Evolutionary conservation across 1,139 yeast genomes (phyloP).

Genomic region (Lodderomyces theae): DNA sequence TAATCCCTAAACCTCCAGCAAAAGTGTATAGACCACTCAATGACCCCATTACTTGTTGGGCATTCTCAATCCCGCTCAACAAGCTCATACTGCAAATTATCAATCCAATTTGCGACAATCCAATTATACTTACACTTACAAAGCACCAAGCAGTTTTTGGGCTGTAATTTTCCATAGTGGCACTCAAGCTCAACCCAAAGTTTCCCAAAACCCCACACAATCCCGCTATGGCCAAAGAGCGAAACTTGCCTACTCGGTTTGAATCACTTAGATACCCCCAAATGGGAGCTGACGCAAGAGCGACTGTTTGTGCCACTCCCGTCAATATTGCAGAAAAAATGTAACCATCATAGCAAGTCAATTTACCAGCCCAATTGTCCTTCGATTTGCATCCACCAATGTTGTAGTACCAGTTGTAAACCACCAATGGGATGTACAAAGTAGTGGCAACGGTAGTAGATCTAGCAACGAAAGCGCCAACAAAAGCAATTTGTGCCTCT

Average conservation of each 20-base stretch:
- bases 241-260: conserved; percentile 17
- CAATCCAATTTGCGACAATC: conserved; percentile 54
- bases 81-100: conserved; percentile 51
- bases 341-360: conserved; percentile 61
- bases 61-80: conserved; percentile 28
- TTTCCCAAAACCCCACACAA: conserved; percentile 42
- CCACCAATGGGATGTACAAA: conserved; percentile 62
- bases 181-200: conserved; percentile 26
- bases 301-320: conserved; percentile 61
- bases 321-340: conserved; percentile 64
- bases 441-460: conserved; percentile 61
- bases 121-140: conserved; percentile 32
- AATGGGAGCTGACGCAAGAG: conserved; percentile 58
- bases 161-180: conserved; percentile 22
- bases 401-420: conserved; percentile 53
- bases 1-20: conserved; percentile 68
- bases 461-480: conserved; percentile 64
- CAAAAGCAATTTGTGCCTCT: conserved; percentile 49
- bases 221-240: conserved; percentile 27
- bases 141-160: conserved; percentile 36
- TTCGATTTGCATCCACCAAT: conserved; percentile 47
- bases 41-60: conserved; percentile 48
- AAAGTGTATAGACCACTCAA: conserved; percentile 67
- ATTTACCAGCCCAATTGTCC: conserved; percentile 29
- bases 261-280: conserved; percentile 59